Base-by-base conservation (phyloP, 169 alveolate genomes). In the Plasmodium vivax region DNA sequence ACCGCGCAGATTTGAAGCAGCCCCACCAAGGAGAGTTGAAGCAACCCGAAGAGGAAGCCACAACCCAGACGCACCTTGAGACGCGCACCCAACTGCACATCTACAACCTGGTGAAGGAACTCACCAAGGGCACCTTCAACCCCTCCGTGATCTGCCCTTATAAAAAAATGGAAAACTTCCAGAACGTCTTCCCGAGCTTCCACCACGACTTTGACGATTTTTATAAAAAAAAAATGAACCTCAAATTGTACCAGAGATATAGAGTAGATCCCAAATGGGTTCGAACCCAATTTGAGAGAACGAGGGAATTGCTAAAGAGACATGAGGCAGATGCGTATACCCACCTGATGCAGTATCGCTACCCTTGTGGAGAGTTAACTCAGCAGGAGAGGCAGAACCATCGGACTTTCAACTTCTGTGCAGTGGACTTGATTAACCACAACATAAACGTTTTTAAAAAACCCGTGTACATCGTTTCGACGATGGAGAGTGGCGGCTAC, bases 331-430 rank as follows among this genome's bases (percentile, higher is more conserved):
- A 90, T 16, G 88, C 94, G 3, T 90, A 90, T 90, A 10, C 1
- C 14, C 62, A 90, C 72, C 74, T 90, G 19, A 12, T 90, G 45
- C 62, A 68, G 34, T 90, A 90, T 80, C 62, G 91, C 43, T 90
- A 90, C 73, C 62, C 72, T 19, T 80, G 75, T 58, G 36, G 38
- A 58, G 36, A 32, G 43, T 58, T 90, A 62, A 79, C 7, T 62
- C 91, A 90, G 38, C 36, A 90, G 38, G 94, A 90, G 47, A 90
- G 73, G 45, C 62, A 80, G 73, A 80, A 80, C 19, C 94, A 90
- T 51, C 75, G 72, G 73, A 90, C 94, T 27, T 79, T 80, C 62
- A 90, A 90, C 43, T 2, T 38, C 1, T 34, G 77, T 79, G 38
- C 81, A 62, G 83, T 90, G 4, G 94, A 90, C 45, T 23, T 90